These are phyloP conservation scores for Besnoitia besnoiti DNA, from an alignment of 169 alveolate genomes.

Conservation along the genomic window DNA sequence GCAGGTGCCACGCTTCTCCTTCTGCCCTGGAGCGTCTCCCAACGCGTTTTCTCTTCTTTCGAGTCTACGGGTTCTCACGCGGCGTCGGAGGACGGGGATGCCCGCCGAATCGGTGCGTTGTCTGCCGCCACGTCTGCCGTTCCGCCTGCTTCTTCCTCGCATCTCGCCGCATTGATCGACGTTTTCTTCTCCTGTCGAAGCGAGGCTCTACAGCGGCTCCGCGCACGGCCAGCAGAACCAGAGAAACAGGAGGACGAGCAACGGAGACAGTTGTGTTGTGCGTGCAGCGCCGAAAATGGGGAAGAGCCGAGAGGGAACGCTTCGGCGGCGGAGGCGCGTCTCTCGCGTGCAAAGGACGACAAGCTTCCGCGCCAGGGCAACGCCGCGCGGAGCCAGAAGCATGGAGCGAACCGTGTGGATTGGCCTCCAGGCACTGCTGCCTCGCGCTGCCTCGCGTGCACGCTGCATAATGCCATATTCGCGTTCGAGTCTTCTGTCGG, in stretches of 20 bases:
- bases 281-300: not conserved
- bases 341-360: no score
- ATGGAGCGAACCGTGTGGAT: no score
- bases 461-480: not conserved
- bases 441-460: not conserved
- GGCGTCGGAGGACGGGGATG: not conserved
- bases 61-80: no score
- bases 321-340: not conserved
- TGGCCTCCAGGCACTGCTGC: no score
- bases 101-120: not conserved
- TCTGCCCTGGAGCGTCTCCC: not conserved
- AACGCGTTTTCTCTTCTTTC: not conserved
- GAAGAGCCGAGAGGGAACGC: not conserved
- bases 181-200: not conserved
- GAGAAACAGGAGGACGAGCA: not conserved
- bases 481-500: conserved; percentile 11
- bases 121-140: no score
- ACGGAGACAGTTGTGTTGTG: not conserved
- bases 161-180: not conserved
- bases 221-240: not conserved
- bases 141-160: not conserved
- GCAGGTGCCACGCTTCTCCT: conserved; percentile 1
- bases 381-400: no score
- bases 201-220: not conserved
- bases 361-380: no score